Conservation (phyloP, 306 rosid genomes). For the Quercus mongolica region DNA sequence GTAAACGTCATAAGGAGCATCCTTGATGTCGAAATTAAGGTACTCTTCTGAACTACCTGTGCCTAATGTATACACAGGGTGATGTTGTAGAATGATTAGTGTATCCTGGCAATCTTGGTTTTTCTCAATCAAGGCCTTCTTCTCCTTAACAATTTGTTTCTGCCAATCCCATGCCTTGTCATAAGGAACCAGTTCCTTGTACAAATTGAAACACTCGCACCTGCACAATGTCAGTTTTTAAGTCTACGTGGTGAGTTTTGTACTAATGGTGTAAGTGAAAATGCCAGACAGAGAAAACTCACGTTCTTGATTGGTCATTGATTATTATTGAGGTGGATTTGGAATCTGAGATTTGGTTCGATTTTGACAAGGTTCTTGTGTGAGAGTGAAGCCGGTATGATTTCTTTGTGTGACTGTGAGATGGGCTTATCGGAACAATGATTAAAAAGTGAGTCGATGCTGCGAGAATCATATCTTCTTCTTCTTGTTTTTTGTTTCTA, state of each 20-base stretch:
- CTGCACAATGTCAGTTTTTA: conserved; percentile 29
- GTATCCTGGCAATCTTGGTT: conserved; percentile 33
- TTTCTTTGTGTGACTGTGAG: not conserved
- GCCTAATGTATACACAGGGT: conserved; percentile 48
- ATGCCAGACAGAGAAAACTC: not conserved
- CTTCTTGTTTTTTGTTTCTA: not conserved
- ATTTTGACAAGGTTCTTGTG: not conserved
- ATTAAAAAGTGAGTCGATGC: not conserved
- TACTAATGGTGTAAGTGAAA: not conserved
- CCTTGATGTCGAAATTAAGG: conserved; percentile 35
- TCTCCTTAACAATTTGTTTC: conserved; percentile 34
- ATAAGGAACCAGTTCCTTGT: conserved; percentile 54
- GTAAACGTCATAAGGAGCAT: conserved; percentile 36
- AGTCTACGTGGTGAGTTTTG: not conserved
- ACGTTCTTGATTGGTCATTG: conserved; percentile 24
- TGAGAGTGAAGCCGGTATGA: not conserved
- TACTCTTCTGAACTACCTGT: conserved; percentile 34
- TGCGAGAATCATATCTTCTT: conserved; percentile 25
- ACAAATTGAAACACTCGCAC: conserved; percentile 67
- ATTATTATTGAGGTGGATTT: conserved; percentile 2
- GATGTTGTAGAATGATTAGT: conserved; percentile 41
- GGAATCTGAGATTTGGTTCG: conserved; percentile 4
- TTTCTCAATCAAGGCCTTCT: conserved; percentile 27
- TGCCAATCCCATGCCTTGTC: conserved; percentile 54
- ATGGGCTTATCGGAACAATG: conserved; percentile 16